Percentiles rank a stretch among this genome's conserved stretches.
Conservation (phyloP, 140 eudicot genomes). For the Senecio squalidus region DNA sequence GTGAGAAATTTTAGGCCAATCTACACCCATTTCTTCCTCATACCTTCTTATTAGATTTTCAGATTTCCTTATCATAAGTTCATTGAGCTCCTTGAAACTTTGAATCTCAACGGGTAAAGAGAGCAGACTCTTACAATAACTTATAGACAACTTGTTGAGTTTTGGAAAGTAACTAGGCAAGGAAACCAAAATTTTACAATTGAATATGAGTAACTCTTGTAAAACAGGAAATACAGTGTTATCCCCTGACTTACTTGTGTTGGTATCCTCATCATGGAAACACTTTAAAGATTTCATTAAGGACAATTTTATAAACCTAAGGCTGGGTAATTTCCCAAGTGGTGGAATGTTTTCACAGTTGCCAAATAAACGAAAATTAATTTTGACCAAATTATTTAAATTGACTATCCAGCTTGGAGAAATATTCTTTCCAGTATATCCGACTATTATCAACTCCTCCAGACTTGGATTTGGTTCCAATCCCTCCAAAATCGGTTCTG, state of each 20-base stretch:
- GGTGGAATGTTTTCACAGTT: background rate
- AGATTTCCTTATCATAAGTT: background rate
- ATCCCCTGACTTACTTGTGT: background rate
- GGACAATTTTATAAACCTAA: background rate
- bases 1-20: conserved; percentile 13
- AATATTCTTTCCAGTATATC: background rate
- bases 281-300: background rate
- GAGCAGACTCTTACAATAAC: background rate
- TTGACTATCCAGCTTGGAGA: conserved; percentile 2
- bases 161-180: background rate
- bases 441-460: background rate
- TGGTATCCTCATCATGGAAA: background rate
- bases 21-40: background rate
- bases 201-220: background rate
- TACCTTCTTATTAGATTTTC: background rate
- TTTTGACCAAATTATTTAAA: background rate
- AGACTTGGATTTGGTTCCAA: conserved; percentile 1
- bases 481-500: background rate
- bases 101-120: background rate
- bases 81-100: background rate
- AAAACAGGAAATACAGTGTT: background rate
- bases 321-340: background rate
- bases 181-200: background rate
- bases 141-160: background rate
- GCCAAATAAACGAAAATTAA: background rate